phyloP scores from a whole-genome alignment of 257 asterid genomes.

The Solanum etuberosum region DNA sequence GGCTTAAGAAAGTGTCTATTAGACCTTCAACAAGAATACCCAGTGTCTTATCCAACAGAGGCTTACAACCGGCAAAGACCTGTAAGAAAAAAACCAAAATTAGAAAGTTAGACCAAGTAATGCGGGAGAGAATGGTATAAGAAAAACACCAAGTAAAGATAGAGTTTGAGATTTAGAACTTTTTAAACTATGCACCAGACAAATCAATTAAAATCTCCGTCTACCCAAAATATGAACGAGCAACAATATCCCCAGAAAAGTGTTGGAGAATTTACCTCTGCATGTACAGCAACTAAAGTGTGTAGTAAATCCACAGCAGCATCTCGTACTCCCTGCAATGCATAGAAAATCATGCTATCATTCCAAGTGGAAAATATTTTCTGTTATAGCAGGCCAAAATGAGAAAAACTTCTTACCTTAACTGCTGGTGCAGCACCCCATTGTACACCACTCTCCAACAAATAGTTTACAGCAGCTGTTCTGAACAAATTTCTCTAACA shows the following conservation, averaged over 20 bases:
- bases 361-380: neutral
- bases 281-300: constrained; percentile 88
- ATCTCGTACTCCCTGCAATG: constrained; percentile 88
- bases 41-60: constrained; percentile 79
- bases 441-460: constrained; percentile 84
- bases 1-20: constrained; percentile 74
- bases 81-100: constrained; percentile 18
- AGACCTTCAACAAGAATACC: constrained; percentile 97
- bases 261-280: constrained; percentile 52
- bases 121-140: neutral
- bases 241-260: neutral
- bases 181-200: neutral
- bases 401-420: constrained; percentile 38
- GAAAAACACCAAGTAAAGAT: neutral
- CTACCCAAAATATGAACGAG: neutral
- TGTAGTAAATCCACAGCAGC: constrained; percentile 92
- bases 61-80: constrained; percentile 96
- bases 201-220: neutral
- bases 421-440: constrained; percentile 96
- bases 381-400: neutral
- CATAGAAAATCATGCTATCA: neutral
- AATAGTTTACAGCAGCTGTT: constrained; percentile 81
- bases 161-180: neutral
- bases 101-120: neutral
- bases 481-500: constrained; percentile 69